Percentiles rank a stretch among this genome's conserved stretches.
Conservation (phyloP, 495 filamentous ascomycete species). For the Hyaloscypha bicolor region DNA sequence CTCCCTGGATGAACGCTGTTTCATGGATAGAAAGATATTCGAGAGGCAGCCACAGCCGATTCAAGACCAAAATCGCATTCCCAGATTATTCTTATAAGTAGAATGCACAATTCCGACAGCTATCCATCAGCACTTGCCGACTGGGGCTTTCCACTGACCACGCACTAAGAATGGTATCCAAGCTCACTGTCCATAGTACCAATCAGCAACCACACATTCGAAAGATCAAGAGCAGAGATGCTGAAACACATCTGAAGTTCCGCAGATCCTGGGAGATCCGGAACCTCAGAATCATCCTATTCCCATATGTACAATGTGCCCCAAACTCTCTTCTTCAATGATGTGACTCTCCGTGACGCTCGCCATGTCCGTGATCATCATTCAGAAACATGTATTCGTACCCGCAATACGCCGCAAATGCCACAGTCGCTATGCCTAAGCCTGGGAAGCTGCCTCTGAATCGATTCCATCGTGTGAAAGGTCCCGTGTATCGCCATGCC, state of each 20-base stretch:
- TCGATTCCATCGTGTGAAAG: slow-evolving; percentile 84
- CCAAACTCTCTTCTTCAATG: slow-evolving; percentile 29
- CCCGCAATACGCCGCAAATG: slow-evolving; percentile 84
- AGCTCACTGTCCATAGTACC: too few species aligned
- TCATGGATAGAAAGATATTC: too few species aligned
- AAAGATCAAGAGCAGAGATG: neutral
- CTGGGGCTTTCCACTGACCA: too few species aligned
- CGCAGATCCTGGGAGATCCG: neutral
- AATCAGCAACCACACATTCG: neutral
- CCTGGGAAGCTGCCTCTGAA: slow-evolving; percentile 87
- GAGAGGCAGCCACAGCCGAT: too few species aligned
- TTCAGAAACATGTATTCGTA: slow-evolving; percentile 87
- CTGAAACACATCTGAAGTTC: neutral
- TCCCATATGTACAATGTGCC: slow-evolving; percentile 31
- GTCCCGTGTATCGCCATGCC: slow-evolving; percentile 90
- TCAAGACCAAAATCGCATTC: too few species aligned
- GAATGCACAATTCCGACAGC: too few species aligned
- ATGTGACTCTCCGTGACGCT: slow-evolving; percentile 45
- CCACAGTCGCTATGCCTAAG: slow-evolving; percentile 86
- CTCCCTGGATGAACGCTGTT: too few species aligned
- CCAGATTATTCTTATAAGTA: too few species aligned
- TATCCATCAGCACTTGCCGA: too few species aligned
- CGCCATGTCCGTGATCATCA: slow-evolving; percentile 61
- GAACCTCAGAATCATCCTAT: slow-evolving; percentile 11
- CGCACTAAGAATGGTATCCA: too few species aligned